These are phyloP conservation scores for Ogataea salicorniae DNA, from an alignment of 805 yeast species.

Conservation along the genomic window DNA sequence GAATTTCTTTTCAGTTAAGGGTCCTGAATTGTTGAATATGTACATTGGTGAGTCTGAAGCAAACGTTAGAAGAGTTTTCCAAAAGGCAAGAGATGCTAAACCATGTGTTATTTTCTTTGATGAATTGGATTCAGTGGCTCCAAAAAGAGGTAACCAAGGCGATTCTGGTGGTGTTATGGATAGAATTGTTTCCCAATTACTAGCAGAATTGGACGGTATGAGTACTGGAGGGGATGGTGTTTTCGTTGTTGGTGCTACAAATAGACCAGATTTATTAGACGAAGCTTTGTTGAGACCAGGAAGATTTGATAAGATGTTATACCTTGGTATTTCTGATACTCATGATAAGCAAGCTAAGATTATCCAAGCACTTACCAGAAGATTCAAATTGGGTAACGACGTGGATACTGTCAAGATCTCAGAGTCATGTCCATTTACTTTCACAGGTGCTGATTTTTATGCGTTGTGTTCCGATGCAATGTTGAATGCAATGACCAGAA, in stretches of 20 bases:
- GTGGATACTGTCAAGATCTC: slow-evolving; percentile 62
- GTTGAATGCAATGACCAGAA: slow-evolving; percentile 93
- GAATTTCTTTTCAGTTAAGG: slow-evolving; percentile 94
- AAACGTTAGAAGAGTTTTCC: slow-evolving; percentile 90
- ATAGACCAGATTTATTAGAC: slow-evolving; percentile 90
- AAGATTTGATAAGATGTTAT: slow-evolving; percentile 91
- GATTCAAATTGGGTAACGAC: slow-evolving; percentile 56
- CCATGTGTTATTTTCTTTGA: slow-evolving; percentile 98
- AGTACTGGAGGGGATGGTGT: slow-evolving; percentile 83
- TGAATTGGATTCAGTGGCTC: slow-evolving; percentile 97
- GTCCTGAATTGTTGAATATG: slow-evolving; percentile 95
- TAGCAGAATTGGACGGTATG: slow-evolving; percentile 97
- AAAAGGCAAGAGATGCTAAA: slow-evolving; percentile 90
- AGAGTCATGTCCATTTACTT: slow-evolving; percentile 74
- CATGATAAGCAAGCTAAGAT: slow-evolving; percentile 84
- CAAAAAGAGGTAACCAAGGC: slow-evolving; percentile 97
- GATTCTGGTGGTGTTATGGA: slow-evolving; percentile 99
- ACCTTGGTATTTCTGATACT: slow-evolving; percentile 88
- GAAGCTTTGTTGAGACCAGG: slow-evolving; percentile 94
- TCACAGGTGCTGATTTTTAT: slow-evolving; percentile 97
- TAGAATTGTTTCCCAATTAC: slow-evolving; percentile 88
- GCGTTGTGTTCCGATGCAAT: slow-evolving; percentile 94
- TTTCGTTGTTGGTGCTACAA: slow-evolving; percentile 98
- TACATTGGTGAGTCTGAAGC: slow-evolving; percentile 99
- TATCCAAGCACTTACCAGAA: slow-evolving; percentile 81